These are phyloP conservation scores for Sedum album DNA, from an alignment of 164 flowering plant species.

Conservation along the genomic window DNA sequence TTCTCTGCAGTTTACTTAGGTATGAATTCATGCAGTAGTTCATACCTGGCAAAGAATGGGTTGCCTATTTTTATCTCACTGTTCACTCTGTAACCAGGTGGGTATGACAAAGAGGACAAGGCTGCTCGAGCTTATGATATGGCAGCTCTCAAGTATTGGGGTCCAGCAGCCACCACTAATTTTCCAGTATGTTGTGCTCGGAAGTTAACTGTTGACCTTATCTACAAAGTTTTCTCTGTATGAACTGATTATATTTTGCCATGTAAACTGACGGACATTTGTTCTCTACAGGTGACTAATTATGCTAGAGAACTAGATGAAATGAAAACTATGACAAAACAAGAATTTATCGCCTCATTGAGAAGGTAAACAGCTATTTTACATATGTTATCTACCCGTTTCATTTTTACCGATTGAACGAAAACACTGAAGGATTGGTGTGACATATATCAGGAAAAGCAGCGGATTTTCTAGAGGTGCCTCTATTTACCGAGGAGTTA, in stretches of 20 bases:
- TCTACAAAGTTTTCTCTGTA: not conserved
- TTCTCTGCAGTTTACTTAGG: constrained; percentile 66
- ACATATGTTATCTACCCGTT: not conserved
- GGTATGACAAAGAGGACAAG: constrained; percentile 87
- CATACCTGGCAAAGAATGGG: not conserved
- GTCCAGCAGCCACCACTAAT: constrained; percentile 73
- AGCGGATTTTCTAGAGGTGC: constrained; percentile 79
- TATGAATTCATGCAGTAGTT: constrained; percentile 15
- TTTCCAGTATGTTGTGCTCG: constrained; percentile 62
- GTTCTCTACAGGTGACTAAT: constrained; percentile 27
- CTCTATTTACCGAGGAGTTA: constrained; percentile 66
- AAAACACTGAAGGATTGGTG: not conserved
- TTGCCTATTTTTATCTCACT: not conserved
- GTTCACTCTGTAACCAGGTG: constrained; percentile 35
- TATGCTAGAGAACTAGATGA: constrained; percentile 58
- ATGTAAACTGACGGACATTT: not conserved
- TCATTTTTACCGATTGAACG: too few species aligned
- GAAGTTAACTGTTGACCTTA: too few species aligned
- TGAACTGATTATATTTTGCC: not conserved
- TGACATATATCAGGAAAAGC: constrained; percentile 40
- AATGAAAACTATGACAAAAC: constrained; percentile 57
- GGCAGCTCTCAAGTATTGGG: constrained; percentile 87
- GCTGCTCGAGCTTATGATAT: constrained; percentile 86
- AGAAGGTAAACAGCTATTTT: constrained; percentile 32
- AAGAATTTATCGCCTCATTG: constrained; percentile 70